Evolutionary conservation across 768 basidiomycete genomes (phyloP).

Genomic region (Phylloporus sp.): DNA sequence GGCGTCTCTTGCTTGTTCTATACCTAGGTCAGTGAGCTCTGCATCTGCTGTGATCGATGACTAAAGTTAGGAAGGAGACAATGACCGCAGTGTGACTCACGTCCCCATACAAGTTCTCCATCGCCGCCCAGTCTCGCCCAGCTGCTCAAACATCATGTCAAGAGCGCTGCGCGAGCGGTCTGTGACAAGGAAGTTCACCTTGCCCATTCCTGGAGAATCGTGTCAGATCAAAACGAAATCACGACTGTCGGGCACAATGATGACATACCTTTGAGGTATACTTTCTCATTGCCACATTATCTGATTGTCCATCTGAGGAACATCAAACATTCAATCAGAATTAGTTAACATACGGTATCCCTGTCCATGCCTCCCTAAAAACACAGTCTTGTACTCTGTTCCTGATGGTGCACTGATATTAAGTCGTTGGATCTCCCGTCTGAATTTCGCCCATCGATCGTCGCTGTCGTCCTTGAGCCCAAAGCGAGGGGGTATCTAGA

Average conservation of each 20-base stretch:
- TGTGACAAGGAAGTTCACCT: constrained; percentile 38
- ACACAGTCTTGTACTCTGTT: constrained; percentile 57
- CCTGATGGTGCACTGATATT: constrained; percentile 38
- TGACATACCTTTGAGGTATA: constrained; percentile 48
- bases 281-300: constrained; percentile 66
- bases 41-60: constrained; percentile 51
- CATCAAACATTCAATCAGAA: not conserved
- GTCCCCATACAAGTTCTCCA: constrained; percentile 68
- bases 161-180: not conserved
- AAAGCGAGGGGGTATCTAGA: constrained; percentile 53
- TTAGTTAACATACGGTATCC: constrained; percentile 55
- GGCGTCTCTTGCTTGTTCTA: constrained; percentile 49
- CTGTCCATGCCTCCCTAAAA: constrained; percentile 68
- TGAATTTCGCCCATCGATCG: constrained; percentile 50
- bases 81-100: constrained; percentile 37
- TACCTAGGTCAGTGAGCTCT: constrained; percentile 54
- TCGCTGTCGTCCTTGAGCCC: constrained; percentile 52
- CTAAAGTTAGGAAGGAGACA: not conserved
- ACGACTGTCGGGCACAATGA: not conserved
- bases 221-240: not conserved
- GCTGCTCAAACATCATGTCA: constrained; percentile 26
- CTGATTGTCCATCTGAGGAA: constrained; percentile 37
- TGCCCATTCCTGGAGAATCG: constrained; percentile 47
- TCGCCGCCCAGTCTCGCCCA: constrained; percentile 63
- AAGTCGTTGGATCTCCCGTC: constrained; percentile 37